Evolutionary conservation across 371 early-diverging fungal genomes (phyloP).

Genomic region (Basidiobolus meristosporus): DNA sequence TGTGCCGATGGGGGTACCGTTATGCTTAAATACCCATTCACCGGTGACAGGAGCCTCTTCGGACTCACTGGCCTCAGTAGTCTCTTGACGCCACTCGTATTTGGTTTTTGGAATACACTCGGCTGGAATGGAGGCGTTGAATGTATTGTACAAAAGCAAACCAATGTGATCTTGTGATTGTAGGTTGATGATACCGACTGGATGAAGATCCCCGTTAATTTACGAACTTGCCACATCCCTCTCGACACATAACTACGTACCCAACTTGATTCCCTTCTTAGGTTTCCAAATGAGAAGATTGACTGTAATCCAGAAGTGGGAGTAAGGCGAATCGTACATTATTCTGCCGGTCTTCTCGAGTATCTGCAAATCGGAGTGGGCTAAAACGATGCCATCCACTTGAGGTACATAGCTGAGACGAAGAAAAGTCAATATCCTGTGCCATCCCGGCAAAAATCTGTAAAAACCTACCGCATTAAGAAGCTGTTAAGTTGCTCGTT

Average conservation of each 20-base stretch:
- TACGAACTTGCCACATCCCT: background rate
- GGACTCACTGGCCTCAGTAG: constrained; percentile 6
- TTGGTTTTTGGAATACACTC: constrained; percentile 51
- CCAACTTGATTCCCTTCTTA: constrained; percentile 33
- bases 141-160: constrained; percentile 74
- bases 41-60: constrained; percentile 1
- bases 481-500: constrained; percentile 63
- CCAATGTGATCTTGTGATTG: constrained; percentile 92
- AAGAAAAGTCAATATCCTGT: background rate
- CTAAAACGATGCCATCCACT: constrained; percentile 72
- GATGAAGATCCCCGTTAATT: background rate
- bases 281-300: constrained; percentile 73
- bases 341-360: constrained; percentile 39
- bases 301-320: constrained; percentile 51
- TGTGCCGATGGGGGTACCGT: background rate
- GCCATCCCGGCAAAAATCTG: background rate
- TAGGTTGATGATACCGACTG: constrained; percentile 75
- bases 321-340: constrained; percentile 67
- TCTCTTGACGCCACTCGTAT: constrained; percentile 39
- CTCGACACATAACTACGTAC: constrained; percentile 14
- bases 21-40: constrained; percentile 2
- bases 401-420: constrained; percentile 51
- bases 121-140: constrained; percentile 85
- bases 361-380: constrained; percentile 47
- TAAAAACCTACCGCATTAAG: constrained; percentile 48